phyloP scores from a whole-genome alignment of 75 land plant genomes.

The Cupressus sempervirens region DNA sequence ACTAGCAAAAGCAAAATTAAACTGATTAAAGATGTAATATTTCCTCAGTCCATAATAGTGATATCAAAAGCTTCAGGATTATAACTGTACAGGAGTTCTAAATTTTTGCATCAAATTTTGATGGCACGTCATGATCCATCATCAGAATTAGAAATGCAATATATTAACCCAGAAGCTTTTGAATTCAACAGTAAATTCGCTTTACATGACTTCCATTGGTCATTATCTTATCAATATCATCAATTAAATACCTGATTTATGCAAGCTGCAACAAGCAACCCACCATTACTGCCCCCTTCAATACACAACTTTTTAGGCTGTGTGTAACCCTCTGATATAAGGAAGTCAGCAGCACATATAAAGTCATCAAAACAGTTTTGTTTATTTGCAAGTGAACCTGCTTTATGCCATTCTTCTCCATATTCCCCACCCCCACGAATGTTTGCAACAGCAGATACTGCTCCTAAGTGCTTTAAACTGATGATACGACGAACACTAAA shows the following conservation, averaged over 20 bases:
- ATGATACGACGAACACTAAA: slow-evolving; percentile 67
- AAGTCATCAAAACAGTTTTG: slow-evolving; percentile 99
- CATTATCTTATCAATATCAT: not conserved
- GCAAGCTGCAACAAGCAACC: slow-evolving; percentile 92
- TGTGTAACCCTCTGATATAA: slow-evolving; percentile 77
- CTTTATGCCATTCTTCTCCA: slow-evolving; percentile 98
- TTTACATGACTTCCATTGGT: not conserved
- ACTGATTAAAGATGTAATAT: too few relatives aligned
- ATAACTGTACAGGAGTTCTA: too few relatives aligned
- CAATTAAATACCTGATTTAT: slow-evolving; percentile 79
- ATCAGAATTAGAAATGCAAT: too few relatives aligned
- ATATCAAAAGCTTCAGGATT: too few relatives aligned
- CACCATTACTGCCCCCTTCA: slow-evolving; percentile 99
- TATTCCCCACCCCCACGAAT: slow-evolving; percentile 99
- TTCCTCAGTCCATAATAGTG: too few relatives aligned
- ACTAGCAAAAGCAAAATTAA: too few relatives aligned
- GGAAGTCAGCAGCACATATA: slow-evolving; percentile 73
- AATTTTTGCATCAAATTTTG: too few relatives aligned
- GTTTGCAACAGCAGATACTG: slow-evolving; percentile 76
- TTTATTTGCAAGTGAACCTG: slow-evolving; percentile 83
- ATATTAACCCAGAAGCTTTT: too few relatives aligned
- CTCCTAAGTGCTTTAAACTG: slow-evolving; percentile 50
- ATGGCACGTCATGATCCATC: too few relatives aligned
- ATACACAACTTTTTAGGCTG: slow-evolving; percentile 72
- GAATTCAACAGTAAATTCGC: not conserved